Evolutionary conservation across 129 eudicot genomes (phyloP).

Genomic region (Tanacetum coccineum): DNA sequence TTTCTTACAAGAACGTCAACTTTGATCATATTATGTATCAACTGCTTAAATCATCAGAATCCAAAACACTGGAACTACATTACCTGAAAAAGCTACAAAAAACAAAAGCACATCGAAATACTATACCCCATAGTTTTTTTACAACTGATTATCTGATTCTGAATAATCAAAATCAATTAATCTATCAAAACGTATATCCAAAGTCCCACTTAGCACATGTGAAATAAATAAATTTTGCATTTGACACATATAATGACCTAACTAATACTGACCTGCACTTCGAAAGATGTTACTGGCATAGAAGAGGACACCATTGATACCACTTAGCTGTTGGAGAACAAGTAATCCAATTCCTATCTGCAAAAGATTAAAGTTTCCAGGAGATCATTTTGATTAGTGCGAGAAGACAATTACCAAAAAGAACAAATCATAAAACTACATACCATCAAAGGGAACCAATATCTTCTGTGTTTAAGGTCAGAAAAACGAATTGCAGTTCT

Average conservation of each 20-base stretch:
- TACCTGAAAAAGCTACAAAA: too few species aligned
- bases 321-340: conserved; percentile 76
- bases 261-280: conserved; percentile 61
- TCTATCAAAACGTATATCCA: too few species aligned
- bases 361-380: conserved; percentile 13
- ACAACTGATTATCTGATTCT: too few species aligned
- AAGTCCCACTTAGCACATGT: background rate
- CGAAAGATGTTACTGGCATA: conserved; percentile 79
- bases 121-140: too few species aligned
- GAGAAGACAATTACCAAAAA: background rate
- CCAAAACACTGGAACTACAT: too few species aligned
- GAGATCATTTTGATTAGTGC: background rate
- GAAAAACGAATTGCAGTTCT: conserved; percentile 70
- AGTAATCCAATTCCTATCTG: conserved; percentile 96
- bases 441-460: conserved; percentile 96
- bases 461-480: conserved; percentile 85
- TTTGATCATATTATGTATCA: background rate
- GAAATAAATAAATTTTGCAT: background rate
- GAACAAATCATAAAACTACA: background rate
- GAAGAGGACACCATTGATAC: conserved; percentile 88
- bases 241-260: too few species aligned
- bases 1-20: background rate
- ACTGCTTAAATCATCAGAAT: background rate
- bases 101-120: background rate
- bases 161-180: too few species aligned